Percentiles rank a stretch among this genome's conserved stretches.
These are phyloP conservation scores for Echites panduratus DNA, from an alignment of 257 asterid genomes.

Conservation along the genomic window DNA sequence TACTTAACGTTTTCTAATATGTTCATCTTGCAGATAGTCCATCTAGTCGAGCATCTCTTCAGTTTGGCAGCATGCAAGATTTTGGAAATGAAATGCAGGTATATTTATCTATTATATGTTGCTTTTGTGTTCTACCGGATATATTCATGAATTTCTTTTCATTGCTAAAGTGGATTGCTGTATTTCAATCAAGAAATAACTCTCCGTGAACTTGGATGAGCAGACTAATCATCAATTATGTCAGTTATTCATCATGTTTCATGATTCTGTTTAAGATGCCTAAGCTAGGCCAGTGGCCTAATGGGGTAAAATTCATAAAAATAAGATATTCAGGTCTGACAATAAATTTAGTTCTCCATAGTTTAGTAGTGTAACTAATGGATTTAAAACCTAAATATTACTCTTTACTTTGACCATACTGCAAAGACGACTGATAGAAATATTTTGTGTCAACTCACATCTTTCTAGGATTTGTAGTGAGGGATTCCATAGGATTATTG, in stretches of 20 bases:
- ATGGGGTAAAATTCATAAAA: neutral
- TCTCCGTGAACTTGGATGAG: slow-evolving; percentile 20
- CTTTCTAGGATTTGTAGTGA: neutral
- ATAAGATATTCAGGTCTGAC: neutral
- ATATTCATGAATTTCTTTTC: neutral
- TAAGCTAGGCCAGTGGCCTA: slow-evolving; percentile 2
- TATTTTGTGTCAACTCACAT: neutral
- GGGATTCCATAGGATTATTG: neutral
- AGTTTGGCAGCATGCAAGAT: slow-evolving; percentile 20
- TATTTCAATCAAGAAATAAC: slow-evolving; percentile 17
- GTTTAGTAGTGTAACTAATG: neutral
- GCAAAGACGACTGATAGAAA: neutral
- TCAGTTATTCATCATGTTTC: neutral
- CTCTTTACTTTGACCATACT: neutral
- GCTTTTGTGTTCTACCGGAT: neutral
- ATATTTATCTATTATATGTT: neutral
- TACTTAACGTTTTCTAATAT: neutral
- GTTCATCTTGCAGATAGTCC: slow-evolving; percentile 14
- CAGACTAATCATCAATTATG: neutral
- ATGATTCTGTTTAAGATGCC: neutral
- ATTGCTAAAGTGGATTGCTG: slow-evolving; percentile 1
- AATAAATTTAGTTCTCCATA: neutral
- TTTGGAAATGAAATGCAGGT: slow-evolving; percentile 26
- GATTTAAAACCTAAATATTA: neutral
- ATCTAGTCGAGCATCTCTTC: slow-evolving; percentile 19